phyloP scores from a whole-genome alignment of 306 rosid genomes.

The Geum urbanum region DNA sequence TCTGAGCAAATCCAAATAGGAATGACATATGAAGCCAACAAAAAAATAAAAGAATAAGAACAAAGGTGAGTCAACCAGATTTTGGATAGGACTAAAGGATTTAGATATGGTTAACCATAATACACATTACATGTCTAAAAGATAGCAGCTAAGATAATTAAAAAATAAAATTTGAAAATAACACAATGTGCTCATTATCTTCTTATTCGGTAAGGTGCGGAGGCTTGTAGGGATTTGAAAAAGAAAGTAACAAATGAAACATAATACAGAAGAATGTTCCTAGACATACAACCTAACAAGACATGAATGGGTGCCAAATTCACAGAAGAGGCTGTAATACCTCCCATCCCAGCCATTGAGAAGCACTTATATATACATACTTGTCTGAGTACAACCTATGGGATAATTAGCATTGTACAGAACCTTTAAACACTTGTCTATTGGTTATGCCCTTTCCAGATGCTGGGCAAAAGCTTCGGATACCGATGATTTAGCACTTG shows the following conservation, averaged over 20 bases:
- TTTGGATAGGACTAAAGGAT: conserved; percentile 5
- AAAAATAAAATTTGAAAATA: too few species aligned
- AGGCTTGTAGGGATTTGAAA: neutral
- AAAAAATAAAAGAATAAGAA: conserved; percentile 3
- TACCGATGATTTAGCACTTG: neutral
- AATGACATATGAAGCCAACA: conserved; percentile 2
- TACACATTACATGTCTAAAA: too few species aligned
- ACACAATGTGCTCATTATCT: too few species aligned
- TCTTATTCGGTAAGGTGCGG: neutral
- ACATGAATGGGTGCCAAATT: neutral
- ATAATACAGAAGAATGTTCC: neutral
- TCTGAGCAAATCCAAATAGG: conserved; percentile 19
- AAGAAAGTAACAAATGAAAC: neutral
- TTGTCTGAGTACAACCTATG: neutral
- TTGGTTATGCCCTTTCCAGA: neutral
- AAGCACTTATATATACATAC: neutral
- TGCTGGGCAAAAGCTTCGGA: neutral
- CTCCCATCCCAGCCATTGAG: too few species aligned
- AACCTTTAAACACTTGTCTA: conserved; percentile 3
- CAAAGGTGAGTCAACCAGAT: neutral
- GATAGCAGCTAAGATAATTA: too few species aligned
- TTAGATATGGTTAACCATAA: neutral
- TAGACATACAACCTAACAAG: neutral
- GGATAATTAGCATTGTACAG: neutral
- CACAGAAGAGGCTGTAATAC: neutral